Evolutionary conservation across 1,284 basidiomycete genomes (phyloP), one percentile per base, ranked within the genome.

Genomic region (Xanthoconium separans): DNA sequence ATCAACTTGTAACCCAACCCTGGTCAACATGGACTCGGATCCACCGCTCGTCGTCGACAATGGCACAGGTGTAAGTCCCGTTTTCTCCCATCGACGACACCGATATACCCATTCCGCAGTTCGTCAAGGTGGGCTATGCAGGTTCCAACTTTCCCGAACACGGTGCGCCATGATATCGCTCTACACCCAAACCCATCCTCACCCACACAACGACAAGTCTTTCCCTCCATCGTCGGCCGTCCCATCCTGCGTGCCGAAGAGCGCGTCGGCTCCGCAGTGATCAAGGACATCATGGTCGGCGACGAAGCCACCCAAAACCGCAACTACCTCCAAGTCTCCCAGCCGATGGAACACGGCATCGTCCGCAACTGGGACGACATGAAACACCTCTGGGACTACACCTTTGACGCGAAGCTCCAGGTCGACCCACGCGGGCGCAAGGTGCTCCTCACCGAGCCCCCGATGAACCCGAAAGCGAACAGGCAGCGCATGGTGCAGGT

Each of bases 291-390:
- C 74, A 98, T 99, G 95, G 79, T 97, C 70, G 95, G 95, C 58
- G 93, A 96, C 75, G 94, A 98, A 71, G 97, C 97, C 27, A 93
- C 93, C 42, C 84, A 89, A 73, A 90, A 94, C 71, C 89, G 96
- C 47, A 96, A 93, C 69, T 98, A 93, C 76, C 85, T 99, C 30
- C 96, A 99, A 74, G 83, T 99, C 52, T 91, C 93, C 2, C 96
- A 99, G 66, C 96, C 97, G 3, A 95, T 99, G 93, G 97, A 99
- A 72, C 97, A 99, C 74, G 97, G 97, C 53, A 97, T 99, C 72
- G 89, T 99, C 52, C 89, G 91, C 67, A 97, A 99, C 75, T 99
- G 96, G 95, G 93, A 94, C 66, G 97, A 99, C 74, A 99, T 99
- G 97, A 89, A 89, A 68, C 85, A 95, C 66, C 80, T 99, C 13